These are phyloP conservation scores for Exsudoporus floridanus DNA, from an alignment of 1,284 basidiomycete genomes.

Conservation along the genomic window DNA sequence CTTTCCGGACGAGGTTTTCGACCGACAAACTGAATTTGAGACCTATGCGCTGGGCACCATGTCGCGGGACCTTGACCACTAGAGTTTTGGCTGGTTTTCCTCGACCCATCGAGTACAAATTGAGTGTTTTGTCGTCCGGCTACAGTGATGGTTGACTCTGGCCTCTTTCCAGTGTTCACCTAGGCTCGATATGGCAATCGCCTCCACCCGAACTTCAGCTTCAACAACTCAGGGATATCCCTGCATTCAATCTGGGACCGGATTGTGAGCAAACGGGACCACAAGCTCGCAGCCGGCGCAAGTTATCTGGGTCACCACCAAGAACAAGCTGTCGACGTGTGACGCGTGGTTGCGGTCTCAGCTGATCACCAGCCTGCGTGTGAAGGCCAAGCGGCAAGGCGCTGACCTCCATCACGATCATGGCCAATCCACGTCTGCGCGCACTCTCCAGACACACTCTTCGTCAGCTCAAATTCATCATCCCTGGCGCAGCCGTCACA, in stretches of 20 bases:
- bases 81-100: conserved; percentile 40
- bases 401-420: conserved; percentile 4
- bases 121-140: conserved; percentile 4
- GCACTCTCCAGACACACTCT: conserved; percentile 49
- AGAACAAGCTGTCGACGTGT: conserved; percentile 3
- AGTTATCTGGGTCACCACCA: background rate
- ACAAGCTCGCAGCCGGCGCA: background rate
- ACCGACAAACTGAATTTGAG: conserved; percentile 60
- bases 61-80: conserved; percentile 66
- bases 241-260: background rate
- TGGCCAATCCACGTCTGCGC: conserved; percentile 16
- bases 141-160: too few species aligned
- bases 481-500: conserved; percentile 63
- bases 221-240: background rate
- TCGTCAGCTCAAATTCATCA: conserved; percentile 68
- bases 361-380: background rate
- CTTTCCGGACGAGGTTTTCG: conserved; percentile 50
- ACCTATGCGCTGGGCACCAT: conserved; percentile 70
- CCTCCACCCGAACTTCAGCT: background rate
- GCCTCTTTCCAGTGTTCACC: too few species aligned
- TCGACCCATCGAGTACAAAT: conserved; percentile 24
- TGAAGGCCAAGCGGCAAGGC: background rate
- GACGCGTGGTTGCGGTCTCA: conserved; percentile 20
- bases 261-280: background rate
- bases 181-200: conserved; percentile 21